Evolutionary conservation across 352 stramenopile genomes (phyloP).

Genomic region (Phytophthora litchii): DNA sequence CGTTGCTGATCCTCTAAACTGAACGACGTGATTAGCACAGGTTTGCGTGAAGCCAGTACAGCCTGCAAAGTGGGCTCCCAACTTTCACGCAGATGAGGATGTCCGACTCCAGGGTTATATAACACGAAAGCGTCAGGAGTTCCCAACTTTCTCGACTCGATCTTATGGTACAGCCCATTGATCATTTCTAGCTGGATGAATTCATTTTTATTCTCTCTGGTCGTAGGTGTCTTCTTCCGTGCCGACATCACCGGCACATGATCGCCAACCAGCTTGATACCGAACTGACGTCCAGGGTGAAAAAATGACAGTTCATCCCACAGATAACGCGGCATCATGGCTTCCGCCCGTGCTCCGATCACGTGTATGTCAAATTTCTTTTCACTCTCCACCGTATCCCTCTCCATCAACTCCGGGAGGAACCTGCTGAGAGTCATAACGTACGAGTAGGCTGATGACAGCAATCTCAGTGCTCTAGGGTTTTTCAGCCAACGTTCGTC

Average conservation of each 20-base stretch:
- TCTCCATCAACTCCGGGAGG: conserved; percentile 29
- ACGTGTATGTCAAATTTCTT: conserved; percentile 49
- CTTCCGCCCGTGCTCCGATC: conserved; percentile 72
- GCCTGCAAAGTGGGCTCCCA: conserved; percentile 62
- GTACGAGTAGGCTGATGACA: conserved; percentile 76
- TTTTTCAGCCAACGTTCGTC: conserved; percentile 41
- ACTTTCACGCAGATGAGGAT: conserved; percentile 47
- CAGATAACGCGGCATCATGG: conserved; percentile 73
- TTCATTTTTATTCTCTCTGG: conserved; percentile 15
- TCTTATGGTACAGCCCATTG: conserved; percentile 60
- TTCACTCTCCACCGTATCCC: neutral
- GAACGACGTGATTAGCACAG: conserved; percentile 70
- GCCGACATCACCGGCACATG: conserved; percentile 53
- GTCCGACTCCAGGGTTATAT: conserved; percentile 77
- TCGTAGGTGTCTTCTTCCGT: conserved; percentile 23
- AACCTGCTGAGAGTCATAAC: conserved; percentile 66
- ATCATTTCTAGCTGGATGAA: conserved; percentile 49
- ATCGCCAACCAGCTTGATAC: conserved; percentile 70
- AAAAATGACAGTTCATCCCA: conserved; percentile 67
- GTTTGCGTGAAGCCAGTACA: conserved; percentile 50
- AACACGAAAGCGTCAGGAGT: conserved; percentile 64
- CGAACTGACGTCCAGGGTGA: conserved; percentile 36
- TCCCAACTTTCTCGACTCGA: conserved; percentile 24
- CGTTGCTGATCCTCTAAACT: conserved; percentile 64
- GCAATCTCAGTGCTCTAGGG: conserved; percentile 42